These are phyloP conservation scores for Salix suchowensis DNA, from an alignment of 345 rosid genomes.

Conservation along the genomic window DNA sequence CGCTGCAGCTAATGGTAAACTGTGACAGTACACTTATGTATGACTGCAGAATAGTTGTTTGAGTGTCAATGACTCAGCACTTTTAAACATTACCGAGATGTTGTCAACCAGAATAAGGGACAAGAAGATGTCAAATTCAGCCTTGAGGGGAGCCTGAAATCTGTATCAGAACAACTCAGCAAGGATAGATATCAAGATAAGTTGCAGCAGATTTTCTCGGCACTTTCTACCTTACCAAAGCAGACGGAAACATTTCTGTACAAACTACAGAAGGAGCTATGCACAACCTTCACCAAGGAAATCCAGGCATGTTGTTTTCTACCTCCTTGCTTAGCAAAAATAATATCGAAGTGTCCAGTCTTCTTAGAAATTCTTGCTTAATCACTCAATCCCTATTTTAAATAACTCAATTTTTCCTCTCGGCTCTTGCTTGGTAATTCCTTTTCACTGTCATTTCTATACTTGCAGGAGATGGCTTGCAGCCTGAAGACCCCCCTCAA, in stretches of 20 bases:
- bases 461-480: conserved; percentile 39
- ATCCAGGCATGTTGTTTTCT: conserved; percentile 43
- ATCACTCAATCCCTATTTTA: neutral
- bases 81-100: conserved; percentile 20
- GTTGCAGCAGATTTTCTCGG: conserved; percentile 40
- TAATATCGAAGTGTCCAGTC: neutral
- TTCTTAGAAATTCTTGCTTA: neutral
- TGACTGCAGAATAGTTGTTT: conserved; percentile 1
- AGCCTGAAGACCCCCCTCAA: conserved; percentile 27
- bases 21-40: neutral
- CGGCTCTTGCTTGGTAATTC: neutral
- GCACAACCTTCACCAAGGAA: conserved; percentile 44
- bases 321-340: neutral
- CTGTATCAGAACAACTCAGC: conserved; percentile 53
- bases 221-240: conserved; percentile 52
- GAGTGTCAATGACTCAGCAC: conserved; percentile 11
- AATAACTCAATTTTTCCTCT: neutral
- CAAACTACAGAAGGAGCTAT: conserved; percentile 50
- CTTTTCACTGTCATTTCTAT: conserved; percentile 3
- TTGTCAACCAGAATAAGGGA: conserved; percentile 53
- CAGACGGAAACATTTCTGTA: conserved; percentile 49
- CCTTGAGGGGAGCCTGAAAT: conserved; percentile 54
- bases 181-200: conserved; percentile 45
- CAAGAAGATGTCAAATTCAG: conserved; percentile 58
- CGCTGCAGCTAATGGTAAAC: conserved; percentile 63